Conservation (phyloP, 192 early-diverging fungal genomes). For the Obelidium mucronatum region DNA sequence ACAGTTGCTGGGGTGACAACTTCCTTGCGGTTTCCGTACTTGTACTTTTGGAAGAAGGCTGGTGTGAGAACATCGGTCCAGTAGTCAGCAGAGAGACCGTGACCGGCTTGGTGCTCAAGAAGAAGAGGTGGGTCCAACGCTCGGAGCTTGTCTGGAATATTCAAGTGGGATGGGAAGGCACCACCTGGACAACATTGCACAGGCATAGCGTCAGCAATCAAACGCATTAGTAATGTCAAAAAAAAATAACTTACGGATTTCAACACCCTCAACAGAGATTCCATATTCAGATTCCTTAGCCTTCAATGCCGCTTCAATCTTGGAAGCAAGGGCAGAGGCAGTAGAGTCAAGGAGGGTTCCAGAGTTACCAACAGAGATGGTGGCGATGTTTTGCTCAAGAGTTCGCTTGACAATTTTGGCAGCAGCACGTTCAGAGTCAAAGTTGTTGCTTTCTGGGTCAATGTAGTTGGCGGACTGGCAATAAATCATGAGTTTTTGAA, state of each 20-base stretch:
- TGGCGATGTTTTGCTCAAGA: conserved; percentile 51
- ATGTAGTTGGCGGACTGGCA: conserved; percentile 55
- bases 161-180: conserved; percentile 46
- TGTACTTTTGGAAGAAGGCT: conserved; percentile 60
- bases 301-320: conserved; percentile 48
- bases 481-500: background rate
- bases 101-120: conserved; percentile 49
- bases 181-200: no score
- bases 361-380: conserved; percentile 31
- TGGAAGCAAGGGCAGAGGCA: conserved; percentile 45
- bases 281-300: conserved; percentile 48
- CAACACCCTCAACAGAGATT: conserved; percentile 51
- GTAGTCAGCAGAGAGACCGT: conserved; percentile 58
- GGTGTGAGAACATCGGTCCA: conserved; percentile 57
- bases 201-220: background rate
- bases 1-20: conserved; percentile 55
- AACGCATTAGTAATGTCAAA: background rate
- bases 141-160: conserved; percentile 56
- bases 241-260: conserved; percentile 50
- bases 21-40: conserved; percentile 55
- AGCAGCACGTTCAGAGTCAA: conserved; percentile 61
- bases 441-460: conserved; percentile 57
- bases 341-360: conserved; percentile 42
- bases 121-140: conserved; percentile 58
- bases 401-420: conserved; percentile 53